A percentile compares a stretch with the other conserved stretches of the same genome.
These are phyloP conservation scores for Colletotrichum euphorbiae DNA, from an alignment of 2,329 filamentous ascomycete genomes.

Conservation along the genomic window DNA sequence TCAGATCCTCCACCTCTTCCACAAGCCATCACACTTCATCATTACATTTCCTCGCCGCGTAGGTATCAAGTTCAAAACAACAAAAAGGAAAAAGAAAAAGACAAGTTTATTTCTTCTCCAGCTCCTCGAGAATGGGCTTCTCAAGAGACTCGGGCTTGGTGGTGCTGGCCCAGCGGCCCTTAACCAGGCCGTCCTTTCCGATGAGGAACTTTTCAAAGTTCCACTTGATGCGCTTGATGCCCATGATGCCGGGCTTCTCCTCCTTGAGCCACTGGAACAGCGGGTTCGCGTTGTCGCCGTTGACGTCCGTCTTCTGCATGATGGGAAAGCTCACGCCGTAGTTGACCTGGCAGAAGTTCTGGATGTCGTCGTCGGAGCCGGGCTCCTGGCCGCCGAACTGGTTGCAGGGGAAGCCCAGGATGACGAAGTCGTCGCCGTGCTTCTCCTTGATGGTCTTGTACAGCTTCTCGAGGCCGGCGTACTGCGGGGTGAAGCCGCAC, in stretches of 20 bases:
- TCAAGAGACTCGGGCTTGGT: constrained; percentile 88
- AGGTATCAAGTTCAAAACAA: constrained; percentile 25
- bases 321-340: constrained; percentile 95
- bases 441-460: constrained; percentile 81
- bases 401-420: constrained; percentile 98
- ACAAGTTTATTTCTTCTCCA: constrained; percentile 61
- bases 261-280: constrained; percentile 82
- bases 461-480: constrained; percentile 87
- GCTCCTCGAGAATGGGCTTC: constrained; percentile 78
- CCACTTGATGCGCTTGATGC: constrained; percentile 95
- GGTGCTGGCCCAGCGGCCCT: constrained; percentile 86
- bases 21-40: background rate
- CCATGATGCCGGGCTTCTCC: constrained; percentile 84
- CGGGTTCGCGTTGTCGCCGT: constrained; percentile 83
- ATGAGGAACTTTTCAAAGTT: constrained; percentile 99
- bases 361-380: constrained; percentile 82
- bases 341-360: constrained; percentile 90
- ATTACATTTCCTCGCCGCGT: constrained; percentile 5
- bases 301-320: constrained; percentile 92
- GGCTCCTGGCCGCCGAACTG: constrained; percentile 95
- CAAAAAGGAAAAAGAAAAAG: no score
- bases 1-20: background rate
- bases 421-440: constrained; percentile 80
- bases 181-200: constrained; percentile 85
- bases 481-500: constrained; percentile 98